phyloP scores from a whole-genome alignment of 1,284 basidiomycete genomes.

The Chondrostereum purpureum region DNA sequence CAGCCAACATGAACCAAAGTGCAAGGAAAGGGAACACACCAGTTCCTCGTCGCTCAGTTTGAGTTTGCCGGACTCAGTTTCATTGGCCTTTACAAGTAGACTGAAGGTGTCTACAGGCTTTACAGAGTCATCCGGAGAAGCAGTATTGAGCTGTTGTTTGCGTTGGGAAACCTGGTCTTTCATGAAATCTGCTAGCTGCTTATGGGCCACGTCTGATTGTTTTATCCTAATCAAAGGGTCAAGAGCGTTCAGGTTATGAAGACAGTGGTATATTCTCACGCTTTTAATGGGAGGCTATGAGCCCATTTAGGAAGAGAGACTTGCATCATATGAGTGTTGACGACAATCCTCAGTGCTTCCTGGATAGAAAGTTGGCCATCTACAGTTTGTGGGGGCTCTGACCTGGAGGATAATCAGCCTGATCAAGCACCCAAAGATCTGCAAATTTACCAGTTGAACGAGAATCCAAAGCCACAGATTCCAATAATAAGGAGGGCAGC shows the following conservation, averaged over 20 bases:
- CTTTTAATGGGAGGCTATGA: slow-evolving; percentile 33
- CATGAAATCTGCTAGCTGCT: slow-evolving; percentile 35
- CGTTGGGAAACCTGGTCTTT: slow-evolving; percentile 28
- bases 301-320: slow-evolving; percentile 34
- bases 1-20: too few relatives aligned
- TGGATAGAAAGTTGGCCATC: slow-evolving; percentile 37
- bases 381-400: slow-evolving; percentile 23
- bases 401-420: slow-evolving; percentile 3
- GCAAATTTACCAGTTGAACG: slow-evolving; percentile 37
- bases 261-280: slow-evolving; percentile 21
- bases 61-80: slow-evolving; percentile 37
- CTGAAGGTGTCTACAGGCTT: slow-evolving; percentile 36
- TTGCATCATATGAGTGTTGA: slow-evolving; percentile 22
- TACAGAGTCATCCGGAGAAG: slow-evolving; percentile 3
- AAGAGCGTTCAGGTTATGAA: neutral
- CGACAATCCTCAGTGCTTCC: slow-evolving; percentile 35
- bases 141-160: slow-evolving; percentile 25
- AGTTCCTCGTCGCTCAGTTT: slow-evolving; percentile 41
- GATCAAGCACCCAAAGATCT: neutral
- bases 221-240: slow-evolving; percentile 14
- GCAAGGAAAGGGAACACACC: slow-evolving; percentile 28
- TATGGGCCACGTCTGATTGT: slow-evolving; percentile 17
- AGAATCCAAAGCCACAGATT: slow-evolving; percentile 44
- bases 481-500: slow-evolving; percentile 43
- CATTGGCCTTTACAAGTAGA: slow-evolving; percentile 43